Conservation (phyloP, 192 early-diverging fungal species). For the Coemansia furcata region DNA sequence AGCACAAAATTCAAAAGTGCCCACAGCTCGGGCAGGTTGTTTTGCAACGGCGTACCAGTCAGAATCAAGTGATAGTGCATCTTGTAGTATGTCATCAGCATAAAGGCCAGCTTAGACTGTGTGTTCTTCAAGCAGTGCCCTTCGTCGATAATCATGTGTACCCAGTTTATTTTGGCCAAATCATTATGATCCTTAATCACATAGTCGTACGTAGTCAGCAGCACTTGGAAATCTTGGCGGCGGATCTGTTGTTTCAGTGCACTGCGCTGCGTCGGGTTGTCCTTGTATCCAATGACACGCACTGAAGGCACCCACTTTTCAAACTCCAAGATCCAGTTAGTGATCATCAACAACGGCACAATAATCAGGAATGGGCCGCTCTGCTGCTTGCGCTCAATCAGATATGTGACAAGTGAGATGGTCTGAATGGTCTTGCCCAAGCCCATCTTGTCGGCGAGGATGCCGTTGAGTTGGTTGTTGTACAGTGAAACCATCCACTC, state of each 20-base stretch:
- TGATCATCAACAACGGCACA: slow-evolving; percentile 92
- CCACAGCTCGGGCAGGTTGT: slow-evolving; percentile 98
- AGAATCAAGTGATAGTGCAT: slow-evolving; percentile 91
- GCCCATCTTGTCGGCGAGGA: slow-evolving; percentile 97
- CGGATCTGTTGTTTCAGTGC: slow-evolving; percentile 70
- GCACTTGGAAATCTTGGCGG: slow-evolving; percentile 84
- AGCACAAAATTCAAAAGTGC: slow-evolving; percentile 93
- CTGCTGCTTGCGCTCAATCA: slow-evolving; percentile 93
- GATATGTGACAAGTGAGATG: slow-evolving; percentile 90
- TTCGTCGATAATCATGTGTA: slow-evolving; percentile 98
- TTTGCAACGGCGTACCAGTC: slow-evolving; percentile 98
- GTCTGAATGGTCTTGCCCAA: slow-evolving; percentile 92
- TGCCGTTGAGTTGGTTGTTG: slow-evolving; percentile 97
- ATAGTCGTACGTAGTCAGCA: slow-evolving; percentile 97
- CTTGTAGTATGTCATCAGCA: slow-evolving; percentile 84
- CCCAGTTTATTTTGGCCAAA: slow-evolving; percentile 90
- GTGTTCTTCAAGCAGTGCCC: slow-evolving; percentile 99
- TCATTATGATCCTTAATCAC: slow-evolving; percentile 86
- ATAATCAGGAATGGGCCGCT: slow-evolving; percentile 95
- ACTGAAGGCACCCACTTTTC: slow-evolving; percentile 96
- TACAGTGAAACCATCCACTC: slow-evolving; percentile 99
- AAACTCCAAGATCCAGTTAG: slow-evolving; percentile 97
- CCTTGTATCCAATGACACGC: slow-evolving; percentile 90
- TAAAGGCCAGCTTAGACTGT: slow-evolving; percentile 80
- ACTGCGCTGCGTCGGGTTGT: slow-evolving; percentile 70